Conservation (phyloP, 371 early-diverging fungal species). For the Lichtheimia ornata region DNA sequence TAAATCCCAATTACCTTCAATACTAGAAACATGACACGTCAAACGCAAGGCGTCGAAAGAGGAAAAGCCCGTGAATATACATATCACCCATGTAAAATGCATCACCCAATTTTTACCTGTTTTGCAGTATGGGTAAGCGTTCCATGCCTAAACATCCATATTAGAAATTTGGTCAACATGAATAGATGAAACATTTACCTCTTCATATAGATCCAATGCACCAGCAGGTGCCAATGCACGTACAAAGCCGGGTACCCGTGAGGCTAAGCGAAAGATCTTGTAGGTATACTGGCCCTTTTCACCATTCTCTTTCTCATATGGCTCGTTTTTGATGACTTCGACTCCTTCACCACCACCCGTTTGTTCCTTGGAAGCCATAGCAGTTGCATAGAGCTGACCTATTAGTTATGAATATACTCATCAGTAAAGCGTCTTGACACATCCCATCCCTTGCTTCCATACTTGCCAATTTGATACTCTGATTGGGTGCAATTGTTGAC, state of each 20-base stretch:
- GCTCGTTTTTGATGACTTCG: slow-evolving; percentile 42
- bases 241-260: slow-evolving; percentile 62
- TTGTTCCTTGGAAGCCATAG: slow-evolving; percentile 73
- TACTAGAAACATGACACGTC: too few relatives aligned
- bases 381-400: slow-evolving; percentile 75
- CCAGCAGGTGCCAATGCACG: slow-evolving; percentile 63
- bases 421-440: neutral
- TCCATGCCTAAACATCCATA: slow-evolving; percentile 63
- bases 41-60: too few relatives aligned
- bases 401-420: neutral
- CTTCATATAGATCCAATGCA: slow-evolving; percentile 69
- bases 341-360: slow-evolving; percentile 67
- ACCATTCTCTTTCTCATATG: slow-evolving; percentile 54
- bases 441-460: neutral
- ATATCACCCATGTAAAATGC: too few relatives aligned
- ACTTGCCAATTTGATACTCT: slow-evolving; percentile 65
- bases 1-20: too few relatives aligned
- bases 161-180: neutral
- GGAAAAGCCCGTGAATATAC: too few relatives aligned
- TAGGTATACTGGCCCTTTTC: slow-evolving; percentile 77
- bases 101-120: slow-evolving; percentile 52
- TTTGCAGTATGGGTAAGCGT: slow-evolving; percentile 81
- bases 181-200: slow-evolving; percentile 18
- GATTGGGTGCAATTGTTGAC: slow-evolving; percentile 69
- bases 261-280: slow-evolving; percentile 70